phyloP scores from a whole-genome alignment of 75 land plant genomes.

The Picea sitchensis region DNA sequence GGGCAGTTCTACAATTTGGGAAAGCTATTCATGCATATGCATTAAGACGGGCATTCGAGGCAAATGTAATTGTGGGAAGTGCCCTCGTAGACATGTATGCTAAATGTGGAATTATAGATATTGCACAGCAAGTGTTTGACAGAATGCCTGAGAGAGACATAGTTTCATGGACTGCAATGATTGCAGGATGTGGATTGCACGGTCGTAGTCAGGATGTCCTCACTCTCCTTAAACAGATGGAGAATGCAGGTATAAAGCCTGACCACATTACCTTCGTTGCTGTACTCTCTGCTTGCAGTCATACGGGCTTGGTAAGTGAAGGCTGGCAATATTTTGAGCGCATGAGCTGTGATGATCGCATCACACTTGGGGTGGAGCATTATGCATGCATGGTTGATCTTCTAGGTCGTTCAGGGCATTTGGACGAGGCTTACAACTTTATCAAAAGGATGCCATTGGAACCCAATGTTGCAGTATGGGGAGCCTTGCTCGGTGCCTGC shows the following conservation, averaged over 20 bases:
- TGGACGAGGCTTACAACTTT: neutral
- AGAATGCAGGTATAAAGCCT: neutral
- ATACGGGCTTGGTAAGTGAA: neutral
- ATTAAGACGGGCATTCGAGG: too few relatives aligned
- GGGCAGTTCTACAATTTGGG: neutral
- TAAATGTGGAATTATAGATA: neutral
- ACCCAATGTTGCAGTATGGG: neutral
- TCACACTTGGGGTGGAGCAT: neutral
- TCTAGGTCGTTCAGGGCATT: neutral
- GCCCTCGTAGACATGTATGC: conserved; percentile 4
- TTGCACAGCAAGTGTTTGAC: neutral
- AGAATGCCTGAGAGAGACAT: neutral
- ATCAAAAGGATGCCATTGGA: neutral
- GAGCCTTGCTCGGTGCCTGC: conserved; percentile 14
- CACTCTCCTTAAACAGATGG: neutral
- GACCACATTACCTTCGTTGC: neutral
- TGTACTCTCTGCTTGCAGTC: neutral
- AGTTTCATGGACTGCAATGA: neutral
- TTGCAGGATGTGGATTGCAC: neutral
- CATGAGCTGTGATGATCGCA: neutral
- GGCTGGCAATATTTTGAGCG: conserved; percentile 6
- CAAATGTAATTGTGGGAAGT: neutral
- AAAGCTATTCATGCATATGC: too few relatives aligned
- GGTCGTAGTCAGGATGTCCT: neutral
- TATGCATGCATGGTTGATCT: too few relatives aligned